phyloP scores from a whole-genome alignment of 1,284 basidiomycete genomes.

The Jaminaea rosea region DNA sequence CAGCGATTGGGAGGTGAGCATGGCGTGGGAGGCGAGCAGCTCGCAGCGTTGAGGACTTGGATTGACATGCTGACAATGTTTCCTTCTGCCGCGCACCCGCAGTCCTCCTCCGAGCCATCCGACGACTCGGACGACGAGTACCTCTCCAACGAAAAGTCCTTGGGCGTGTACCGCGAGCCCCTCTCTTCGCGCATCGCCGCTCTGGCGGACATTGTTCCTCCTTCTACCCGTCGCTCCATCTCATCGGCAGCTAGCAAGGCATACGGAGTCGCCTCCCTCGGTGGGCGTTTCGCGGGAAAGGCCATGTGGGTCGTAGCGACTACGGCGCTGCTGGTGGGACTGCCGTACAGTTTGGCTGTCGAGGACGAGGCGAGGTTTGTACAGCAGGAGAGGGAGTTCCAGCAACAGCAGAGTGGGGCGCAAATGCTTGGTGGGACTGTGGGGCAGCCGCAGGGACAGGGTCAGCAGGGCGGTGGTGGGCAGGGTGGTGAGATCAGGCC shows the following conservation, averaged over 20 bases:
- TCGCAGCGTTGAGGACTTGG: neutral
- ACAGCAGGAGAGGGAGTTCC: conserved; percentile 87
- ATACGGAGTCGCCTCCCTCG: conserved; percentile 54
- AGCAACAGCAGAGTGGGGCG: conserved; percentile 81
- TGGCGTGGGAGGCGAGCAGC: neutral
- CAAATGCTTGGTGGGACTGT: conserved; percentile 65
- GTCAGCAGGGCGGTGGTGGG: too few relatives aligned
- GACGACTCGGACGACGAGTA: conserved; percentile 10
- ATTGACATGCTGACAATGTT: neutral
- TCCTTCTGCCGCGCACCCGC: neutral
- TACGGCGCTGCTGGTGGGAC: conserved; percentile 79
- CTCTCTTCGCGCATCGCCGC: conserved; percentile 78
- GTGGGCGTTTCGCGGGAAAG: conserved; percentile 68
- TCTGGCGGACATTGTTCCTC: conserved; percentile 88
- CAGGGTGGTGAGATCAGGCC: too few relatives aligned
- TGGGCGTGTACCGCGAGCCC: conserved; percentile 56
- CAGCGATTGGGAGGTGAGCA: neutral
- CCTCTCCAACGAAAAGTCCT: conserved; percentile 21
- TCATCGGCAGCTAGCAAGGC: conserved; percentile 59
- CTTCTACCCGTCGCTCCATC: conserved; percentile 71
- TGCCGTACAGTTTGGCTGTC: conserved; percentile 81
- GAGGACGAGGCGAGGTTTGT: conserved; percentile 93
- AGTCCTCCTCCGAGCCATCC: neutral
- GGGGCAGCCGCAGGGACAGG: too few relatives aligned
- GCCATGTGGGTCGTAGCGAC: conserved; percentile 92